Evolutionary conservation across 208 protist genomes (phyloP), one percentile per base, ranked within the genome.

Genomic region (Leishmania martiniquensis): DNA sequence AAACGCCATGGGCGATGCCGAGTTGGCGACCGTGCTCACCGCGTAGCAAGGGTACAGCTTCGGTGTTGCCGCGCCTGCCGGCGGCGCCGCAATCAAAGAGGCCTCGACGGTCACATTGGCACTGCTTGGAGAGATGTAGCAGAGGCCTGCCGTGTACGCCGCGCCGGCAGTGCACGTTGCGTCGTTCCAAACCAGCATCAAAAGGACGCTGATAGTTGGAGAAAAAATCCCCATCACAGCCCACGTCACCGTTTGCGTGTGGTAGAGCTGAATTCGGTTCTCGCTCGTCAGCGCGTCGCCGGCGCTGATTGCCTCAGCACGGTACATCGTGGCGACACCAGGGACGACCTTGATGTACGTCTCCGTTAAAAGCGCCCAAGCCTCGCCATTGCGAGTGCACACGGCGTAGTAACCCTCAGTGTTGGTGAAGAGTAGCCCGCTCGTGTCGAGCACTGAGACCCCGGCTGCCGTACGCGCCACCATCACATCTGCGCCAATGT

Each of bases 101-200:
- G 79, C 78, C 49, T 94, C 87, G 22, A 94, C 76, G 6, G 52
- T 62, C 20, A 90, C 85, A 32, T 39, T 80, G 44, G 77, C 79
- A 15, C 79, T 87, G 74, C 81, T 92, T 37, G 81, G 62, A 37
- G 88, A 87, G 39, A 91, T 59, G 60, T 85, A 83, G 20, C 55
- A 70, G 20, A 87, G 79, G 51, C 67, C 68, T 13, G 86, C 51
- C 15, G 76, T 79, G 81, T 91, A 92, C 22, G 84, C 87, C 7
- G 87, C 82, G 20, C 55, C 67, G 1, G 75, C 77, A 39, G 29
- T 42, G 65, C 90, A 94, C 22, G 76, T 85, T 5, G 81, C 34
- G 77, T 94, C 85, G 70, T 91, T 81, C 88, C 88, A 94, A 1
- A 91, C 88, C 22, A 94, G 88, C 49, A 62, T 76, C 59, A 94